Evolutionary conservation across 371 early-diverging fungal species (phyloP), one percentile per base, ranked within the genome.

Genomic region (Apophysomyces elegans): DNA sequence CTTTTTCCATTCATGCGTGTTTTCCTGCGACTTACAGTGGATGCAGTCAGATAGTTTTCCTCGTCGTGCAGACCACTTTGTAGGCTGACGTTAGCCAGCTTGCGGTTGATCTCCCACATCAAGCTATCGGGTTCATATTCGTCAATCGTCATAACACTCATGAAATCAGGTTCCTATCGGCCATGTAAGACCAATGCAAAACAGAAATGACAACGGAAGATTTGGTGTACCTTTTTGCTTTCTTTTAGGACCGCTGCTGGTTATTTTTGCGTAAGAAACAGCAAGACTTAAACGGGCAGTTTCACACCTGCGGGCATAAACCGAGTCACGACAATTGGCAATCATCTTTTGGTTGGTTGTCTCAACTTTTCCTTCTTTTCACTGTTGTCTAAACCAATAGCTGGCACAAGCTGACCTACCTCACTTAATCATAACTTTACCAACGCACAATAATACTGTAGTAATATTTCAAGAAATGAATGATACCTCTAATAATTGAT

Each of bases 71-170:
- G 58, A 32, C 41, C 68, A 12, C 54, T 77, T 68, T 38, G 69
- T 56, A 13, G 79, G 26, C 68, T 62, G 12, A 81, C 82, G 58
- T 75, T 79, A 37, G 79, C 73, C 1, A 81, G 62, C 59, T 81
- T 81, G 43, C 74, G 77, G 41, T 73, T 81, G 56, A 81, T 75
- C 46, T 79, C 82, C 6, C 62, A 44, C 1, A 81, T 59, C 35
- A 59, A 56, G 59, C 71, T 74, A 37, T 70, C 76, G 41, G 79
- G 77, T 38, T 79, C 78, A 45, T 73, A 81, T 45, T 75, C 78
- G 61, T 80, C 81, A 38, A 77, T 68, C 8, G 81, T 78, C 80
- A 79, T 79, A n/a, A 35, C 14, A 37, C 35, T 56, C 16, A 56
- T 50, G 54, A 0, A 21, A 50, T 50, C 21, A 50, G 54, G 21